Evolutionary conservation across 345 rosid species (phyloP).

Genomic region (Crucihimalaya himalaica): DNA sequence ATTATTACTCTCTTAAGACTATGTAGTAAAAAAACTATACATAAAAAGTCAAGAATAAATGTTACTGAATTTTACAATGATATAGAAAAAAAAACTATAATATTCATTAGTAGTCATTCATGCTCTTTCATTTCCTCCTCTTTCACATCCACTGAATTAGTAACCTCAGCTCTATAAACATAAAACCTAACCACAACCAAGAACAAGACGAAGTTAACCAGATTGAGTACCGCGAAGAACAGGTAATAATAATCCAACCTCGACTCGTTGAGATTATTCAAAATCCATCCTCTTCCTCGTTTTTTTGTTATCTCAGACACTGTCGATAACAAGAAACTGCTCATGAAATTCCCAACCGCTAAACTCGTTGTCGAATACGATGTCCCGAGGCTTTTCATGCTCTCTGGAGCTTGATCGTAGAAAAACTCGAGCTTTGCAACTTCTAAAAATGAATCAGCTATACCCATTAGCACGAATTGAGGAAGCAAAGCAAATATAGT

Average conservation of each 20-base stretch:
- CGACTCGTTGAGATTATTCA: conserved; percentile 69
- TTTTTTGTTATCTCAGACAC: conserved; percentile 52
- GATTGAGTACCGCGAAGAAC: conserved; percentile 54
- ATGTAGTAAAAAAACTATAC: no score
- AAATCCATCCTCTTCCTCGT: conserved; percentile 60
- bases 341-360: conserved; percentile 66
- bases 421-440: conserved; percentile 85
- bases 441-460: conserved; percentile 71
- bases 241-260: conserved; percentile 66
- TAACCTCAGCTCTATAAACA: conserved; percentile 59
- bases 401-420: conserved; percentile 85
- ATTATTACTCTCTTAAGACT: no score
- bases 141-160: conserved; percentile 58
- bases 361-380: conserved; percentile 61
- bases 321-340: conserved; percentile 60
- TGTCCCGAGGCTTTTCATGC: conserved; percentile 83
- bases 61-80: not conserved
- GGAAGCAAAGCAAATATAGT: conserved; percentile 65
- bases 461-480: conserved; percentile 70
- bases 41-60: not conserved
- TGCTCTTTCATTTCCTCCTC: conserved; percentile 54
- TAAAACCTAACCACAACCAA: conserved; percentile 55
- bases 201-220: conserved; percentile 58
- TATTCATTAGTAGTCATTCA: not conserved
- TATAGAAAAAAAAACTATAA: not conserved